Percentiles rank a stretch among this genome's conserved stretches.
Evolutionary conservation across 495 filamentous ascomycete genomes (phyloP).

Genomic region (Mytilinidion resinicola): DNA sequence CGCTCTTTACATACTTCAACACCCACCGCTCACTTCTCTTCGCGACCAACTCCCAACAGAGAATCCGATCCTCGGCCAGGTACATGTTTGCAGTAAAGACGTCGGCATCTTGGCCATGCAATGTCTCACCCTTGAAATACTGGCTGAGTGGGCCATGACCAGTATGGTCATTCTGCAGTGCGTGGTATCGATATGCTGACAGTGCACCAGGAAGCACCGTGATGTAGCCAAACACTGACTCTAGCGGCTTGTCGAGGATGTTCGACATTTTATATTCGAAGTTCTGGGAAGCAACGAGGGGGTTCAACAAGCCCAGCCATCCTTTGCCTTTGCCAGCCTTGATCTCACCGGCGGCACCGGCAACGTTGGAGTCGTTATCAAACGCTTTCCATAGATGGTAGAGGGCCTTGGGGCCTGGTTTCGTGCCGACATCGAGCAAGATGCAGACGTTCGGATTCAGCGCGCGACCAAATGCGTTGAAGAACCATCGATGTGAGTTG

Average conservation of each 20-base stretch:
- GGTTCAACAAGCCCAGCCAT: slow-evolving; percentile 80
- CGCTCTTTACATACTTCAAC: slow-evolving; percentile 92
- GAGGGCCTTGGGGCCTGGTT: slow-evolving; percentile 76
- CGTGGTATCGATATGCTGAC: slow-evolving; percentile 93
- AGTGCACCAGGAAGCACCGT: slow-evolving; percentile 93
- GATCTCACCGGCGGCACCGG: slow-evolving; percentile 94
- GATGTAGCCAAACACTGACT: slow-evolving; percentile 97
- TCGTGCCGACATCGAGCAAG: slow-evolving; percentile 90
- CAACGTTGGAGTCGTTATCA: slow-evolving; percentile 92
- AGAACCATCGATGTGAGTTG: slow-evolving; percentile 99
- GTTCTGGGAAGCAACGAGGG: slow-evolving; percentile 92
- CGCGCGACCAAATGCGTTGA: slow-evolving; percentile 93
- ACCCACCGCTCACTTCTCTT: slow-evolving; percentile 95
- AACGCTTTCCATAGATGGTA: slow-evolving; percentile 99
- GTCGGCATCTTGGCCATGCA: slow-evolving; percentile 94
- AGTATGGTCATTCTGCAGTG: slow-evolving; percentile 91
- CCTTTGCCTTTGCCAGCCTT: slow-evolving; percentile 87
- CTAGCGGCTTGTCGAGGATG: slow-evolving; percentile 94
- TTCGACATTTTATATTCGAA: slow-evolving; percentile 99
- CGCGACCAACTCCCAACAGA: slow-evolving; percentile 98
- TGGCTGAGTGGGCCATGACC: slow-evolving; percentile 94
- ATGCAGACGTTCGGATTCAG: slow-evolving; percentile 96
- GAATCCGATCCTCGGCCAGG: slow-evolving; percentile 93
- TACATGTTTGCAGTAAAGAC: slow-evolving; percentile 99
- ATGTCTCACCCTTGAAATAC: slow-evolving; percentile 98